phyloP scores from a whole-genome alignment of 306 rosid genomes.

The Trifolium pratense region DNA sequence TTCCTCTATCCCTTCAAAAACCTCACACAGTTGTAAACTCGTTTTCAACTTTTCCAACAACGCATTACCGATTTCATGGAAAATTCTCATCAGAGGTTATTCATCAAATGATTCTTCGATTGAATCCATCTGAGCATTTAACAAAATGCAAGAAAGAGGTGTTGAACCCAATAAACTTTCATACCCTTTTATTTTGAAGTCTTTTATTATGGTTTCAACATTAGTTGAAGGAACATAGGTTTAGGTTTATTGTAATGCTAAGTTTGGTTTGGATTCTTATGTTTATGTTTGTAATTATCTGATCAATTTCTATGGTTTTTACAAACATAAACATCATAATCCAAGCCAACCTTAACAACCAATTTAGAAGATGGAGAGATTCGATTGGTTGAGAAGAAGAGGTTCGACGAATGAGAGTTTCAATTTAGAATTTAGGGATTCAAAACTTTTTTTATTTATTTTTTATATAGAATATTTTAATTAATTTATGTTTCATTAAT shows the following conservation, averaged over 20 bases:
- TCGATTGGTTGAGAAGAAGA: no score
- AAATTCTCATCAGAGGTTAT: conserved; percentile 74
- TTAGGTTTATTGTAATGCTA: conserved; percentile 61
- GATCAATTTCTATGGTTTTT: conserved; percentile 63
- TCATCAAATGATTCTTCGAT: conserved; percentile 56
- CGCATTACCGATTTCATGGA: conserved; percentile 66
- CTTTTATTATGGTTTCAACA: conserved; percentile 49
- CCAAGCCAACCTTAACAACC: no score
- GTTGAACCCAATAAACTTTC: conserved; percentile 68
- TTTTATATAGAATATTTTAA: no score
- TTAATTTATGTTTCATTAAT: no score
- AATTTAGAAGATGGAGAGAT: no score
- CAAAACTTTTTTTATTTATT: no score
- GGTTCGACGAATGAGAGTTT: no score
- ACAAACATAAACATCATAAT: no score
- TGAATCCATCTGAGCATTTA: conserved; percentile 60
- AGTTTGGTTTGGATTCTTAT: conserved; percentile 70
- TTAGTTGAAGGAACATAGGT: conserved; percentile 68
- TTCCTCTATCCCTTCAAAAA: conserved; percentile 56
- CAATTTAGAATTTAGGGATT: no score
- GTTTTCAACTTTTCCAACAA: conserved; percentile 39
- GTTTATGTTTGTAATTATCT: conserved; percentile 75
- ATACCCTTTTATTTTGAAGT: conserved; percentile 73
- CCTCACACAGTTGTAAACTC: conserved; percentile 60
- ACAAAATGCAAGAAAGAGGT: conserved; percentile 63